Evolutionary conservation across 768 basidiomycete species (phyloP).

Genomic region (Kockovaella imperatae): DNA sequence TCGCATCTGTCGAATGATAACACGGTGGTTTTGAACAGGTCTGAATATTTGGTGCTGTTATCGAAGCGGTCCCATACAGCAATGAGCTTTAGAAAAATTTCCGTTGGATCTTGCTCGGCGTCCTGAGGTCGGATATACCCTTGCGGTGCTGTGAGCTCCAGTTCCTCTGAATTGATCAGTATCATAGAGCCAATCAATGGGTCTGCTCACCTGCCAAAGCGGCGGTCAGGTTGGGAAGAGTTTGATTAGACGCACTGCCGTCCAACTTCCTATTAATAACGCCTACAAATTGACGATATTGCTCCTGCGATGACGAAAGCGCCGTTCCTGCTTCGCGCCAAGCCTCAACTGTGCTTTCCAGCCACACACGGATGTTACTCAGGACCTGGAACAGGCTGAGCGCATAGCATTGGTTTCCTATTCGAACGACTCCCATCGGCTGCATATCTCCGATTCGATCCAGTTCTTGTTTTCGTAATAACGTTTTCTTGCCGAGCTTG

Average conservation of each 20-base stretch:
- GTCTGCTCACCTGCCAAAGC: too few species aligned
- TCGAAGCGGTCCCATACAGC: not conserved
- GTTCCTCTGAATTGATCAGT: not conserved
- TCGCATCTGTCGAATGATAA: too few species aligned
- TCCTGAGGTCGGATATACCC: conserved; percentile 1
- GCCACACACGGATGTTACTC: not conserved
- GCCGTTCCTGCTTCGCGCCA: not conserved
- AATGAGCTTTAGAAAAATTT: not conserved
- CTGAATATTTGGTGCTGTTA: not conserved
- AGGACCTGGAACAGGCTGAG: conserved; percentile 4
- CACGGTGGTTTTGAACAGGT: not conserved
- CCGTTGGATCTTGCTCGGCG: not conserved
- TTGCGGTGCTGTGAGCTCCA: too few species aligned
- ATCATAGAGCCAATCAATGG: not conserved
- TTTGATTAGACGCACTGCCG: too few species aligned
- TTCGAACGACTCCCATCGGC: not conserved
- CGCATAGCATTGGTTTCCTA: conserved; percentile 2
- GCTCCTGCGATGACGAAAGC: not conserved
- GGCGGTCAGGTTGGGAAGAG: too few species aligned
- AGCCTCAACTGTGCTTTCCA: not conserved
- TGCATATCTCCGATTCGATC: not conserved
- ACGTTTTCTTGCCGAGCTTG: not conserved
- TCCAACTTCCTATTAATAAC: too few species aligned
- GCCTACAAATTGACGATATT: too few species aligned
- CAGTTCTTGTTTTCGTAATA: not conserved